Conservation (phyloP, 306 rosid genomes). For the Ziziphus jujuba region DNA sequence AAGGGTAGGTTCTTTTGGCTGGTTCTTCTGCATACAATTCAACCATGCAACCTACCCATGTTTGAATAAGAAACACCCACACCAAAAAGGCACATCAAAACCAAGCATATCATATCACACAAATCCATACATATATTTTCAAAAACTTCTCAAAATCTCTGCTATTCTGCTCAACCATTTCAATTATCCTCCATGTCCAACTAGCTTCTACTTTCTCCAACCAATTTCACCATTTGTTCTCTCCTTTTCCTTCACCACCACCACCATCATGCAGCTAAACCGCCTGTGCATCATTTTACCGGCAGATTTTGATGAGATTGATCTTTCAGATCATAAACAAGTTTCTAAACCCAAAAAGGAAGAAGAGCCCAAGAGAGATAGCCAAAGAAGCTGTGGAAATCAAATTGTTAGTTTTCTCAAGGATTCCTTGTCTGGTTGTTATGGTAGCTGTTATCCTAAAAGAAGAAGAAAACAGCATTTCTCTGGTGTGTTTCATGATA, state of each 20-base stretch:
- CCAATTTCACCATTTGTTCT: neutral
- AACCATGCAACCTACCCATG: conserved; percentile 53
- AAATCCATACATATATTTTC: conserved; percentile 3
- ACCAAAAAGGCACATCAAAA: conserved; percentile 4
- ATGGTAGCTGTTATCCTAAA: conserved; percentile 36
- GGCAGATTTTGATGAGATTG: conserved; percentile 47
- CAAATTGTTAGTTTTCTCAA: conserved; percentile 47
- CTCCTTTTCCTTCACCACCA: neutral
- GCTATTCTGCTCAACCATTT: conserved; percentile 9
- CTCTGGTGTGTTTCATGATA: conserved; percentile 59
- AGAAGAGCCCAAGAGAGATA: conserved; percentile 15
- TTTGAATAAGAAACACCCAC: conserved; percentile 26
- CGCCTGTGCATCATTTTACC: conserved; percentile 63
- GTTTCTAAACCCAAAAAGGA: conserved; percentile 27
- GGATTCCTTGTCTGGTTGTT: conserved; percentile 39
- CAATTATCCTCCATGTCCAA: conserved; percentile 29
- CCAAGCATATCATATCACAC: neutral
- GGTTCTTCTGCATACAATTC: conserved; percentile 35
- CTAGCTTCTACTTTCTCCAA: neutral
- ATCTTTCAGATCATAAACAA: conserved; percentile 28
- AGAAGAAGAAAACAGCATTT: conserved; percentile 15
- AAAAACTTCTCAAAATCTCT: conserved; percentile 4
- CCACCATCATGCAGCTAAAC: conserved; percentile 46
- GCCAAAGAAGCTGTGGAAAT: conserved; percentile 39
- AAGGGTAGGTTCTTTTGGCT: conserved; percentile 44